Evolutionary conservation across 345 rosid species (phyloP), one percentile per base, ranked within the genome.

Genomic region (Draba incana): DNA sequence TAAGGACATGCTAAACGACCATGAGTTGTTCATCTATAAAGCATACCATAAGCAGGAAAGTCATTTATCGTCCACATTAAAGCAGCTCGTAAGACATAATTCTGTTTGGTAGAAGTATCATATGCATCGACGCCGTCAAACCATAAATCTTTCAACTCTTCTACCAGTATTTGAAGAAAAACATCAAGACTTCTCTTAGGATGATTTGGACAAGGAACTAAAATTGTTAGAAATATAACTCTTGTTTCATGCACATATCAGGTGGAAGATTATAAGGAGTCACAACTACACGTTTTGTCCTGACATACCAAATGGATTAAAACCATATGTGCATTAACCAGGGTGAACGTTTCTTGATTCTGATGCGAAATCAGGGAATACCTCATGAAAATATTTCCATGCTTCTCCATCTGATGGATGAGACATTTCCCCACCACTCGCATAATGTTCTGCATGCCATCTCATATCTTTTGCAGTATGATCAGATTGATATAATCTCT

Each of bases 1-100:
- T 65, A 65, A 5, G 69, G 38, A 37, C 69, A 65, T 16, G 59
- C 58, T 15, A 51, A 50, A 4, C 37, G 49, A 37, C 58, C 38
- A 64, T 65, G 58, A 5, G 59, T 51, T 23, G 47, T 65, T 49
- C 59, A 49, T 8, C 69, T 15, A n/a, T 2, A 64, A 20, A 48
- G 55, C 57, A 64, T 64, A 5, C 14, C 53, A 43, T 44, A 62
- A 3, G 53, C 41, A 6, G 27, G 52, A 46, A 62, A 62, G 1
- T 62, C 46, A 13, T 33, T 64, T 24, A 48, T 33, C 4, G 57
- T 63, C 68, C 57, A 63, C 46, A 63, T 31, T 14, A 63, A 44
- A 9, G 31, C 33, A 33, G 5, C 31, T 12, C 46, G 3, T 44
- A 63, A 24, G 10, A 31, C 3, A 46, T 47, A 48, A 8, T 47